phyloP scores from a whole-genome alignment of 1,284 basidiomycete species.

The Coniferiporia weirii region DNA sequence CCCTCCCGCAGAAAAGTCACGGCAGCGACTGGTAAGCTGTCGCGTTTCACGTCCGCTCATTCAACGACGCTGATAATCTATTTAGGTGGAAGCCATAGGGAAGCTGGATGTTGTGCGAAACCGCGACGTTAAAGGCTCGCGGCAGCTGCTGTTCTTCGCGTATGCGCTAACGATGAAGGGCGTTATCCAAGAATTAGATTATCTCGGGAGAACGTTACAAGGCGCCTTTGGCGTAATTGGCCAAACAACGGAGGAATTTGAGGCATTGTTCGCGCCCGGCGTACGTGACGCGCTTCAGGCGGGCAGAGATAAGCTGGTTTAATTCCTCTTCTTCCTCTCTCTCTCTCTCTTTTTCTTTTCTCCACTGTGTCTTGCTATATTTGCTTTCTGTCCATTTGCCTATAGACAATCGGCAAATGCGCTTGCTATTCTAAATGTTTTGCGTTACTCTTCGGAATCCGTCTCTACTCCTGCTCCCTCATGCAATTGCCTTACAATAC shows the following conservation, averaged over 20 bases:
- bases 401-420: neutral
- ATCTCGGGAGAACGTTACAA: slow-evolving; percentile 72
- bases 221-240: slow-evolving; percentile 86
- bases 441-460: neutral
- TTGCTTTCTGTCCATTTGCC: neutral
- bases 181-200: slow-evolving; percentile 82
- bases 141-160: slow-evolving; percentile 88
- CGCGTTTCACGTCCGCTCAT: neutral
- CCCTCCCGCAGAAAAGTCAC: slow-evolving; percentile 83
- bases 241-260: slow-evolving; percentile 62
- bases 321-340: neutral
- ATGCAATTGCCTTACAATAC: too few species aligned
- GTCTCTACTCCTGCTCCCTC: too few species aligned
- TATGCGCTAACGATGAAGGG: slow-evolving; percentile 93
- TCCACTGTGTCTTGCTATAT: neutral
- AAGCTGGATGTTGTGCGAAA: slow-evolving; percentile 79
- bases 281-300: neutral
- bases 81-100: slow-evolving; percentile 74
- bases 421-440: neutral
- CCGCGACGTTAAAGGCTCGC: slow-evolving; percentile 66
- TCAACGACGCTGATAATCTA: neutral
- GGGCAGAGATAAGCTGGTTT: neutral
- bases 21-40: slow-evolving; percentile 64
- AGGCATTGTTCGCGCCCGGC: slow-evolving; percentile 46
- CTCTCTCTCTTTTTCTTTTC: neutral